These are phyloP conservation scores for Plasmodium gonderi DNA, from an alignment of 169 alveolate species.

Conservation along the genomic window DNA sequence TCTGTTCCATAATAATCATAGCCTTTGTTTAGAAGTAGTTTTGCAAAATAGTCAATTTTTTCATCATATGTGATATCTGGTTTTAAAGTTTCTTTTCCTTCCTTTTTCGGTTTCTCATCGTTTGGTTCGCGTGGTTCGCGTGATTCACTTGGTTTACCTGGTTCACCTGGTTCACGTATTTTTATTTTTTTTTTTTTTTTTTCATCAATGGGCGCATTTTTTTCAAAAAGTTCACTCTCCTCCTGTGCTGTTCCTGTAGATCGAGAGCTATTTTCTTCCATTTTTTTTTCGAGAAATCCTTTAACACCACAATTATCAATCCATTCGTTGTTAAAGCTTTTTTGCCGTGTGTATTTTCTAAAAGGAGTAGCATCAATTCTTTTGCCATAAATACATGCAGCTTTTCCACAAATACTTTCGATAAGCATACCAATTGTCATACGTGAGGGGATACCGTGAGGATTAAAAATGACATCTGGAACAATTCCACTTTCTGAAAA, in stretches of 20 bases:
- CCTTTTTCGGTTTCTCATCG: neutral
- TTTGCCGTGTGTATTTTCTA: constrained; percentile 85
- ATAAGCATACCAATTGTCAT: constrained; percentile 99
- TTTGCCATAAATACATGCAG: constrained; percentile 97
- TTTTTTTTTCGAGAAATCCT: constrained; percentile 68
- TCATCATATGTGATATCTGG: constrained; percentile 24
- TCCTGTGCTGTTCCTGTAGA: neutral
- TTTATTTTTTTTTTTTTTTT: neutral
- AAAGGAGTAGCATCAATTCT: constrained; percentile 94
- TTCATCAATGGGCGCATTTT: neutral
- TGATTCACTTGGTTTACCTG: no score
- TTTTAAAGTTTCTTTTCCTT: neutral
- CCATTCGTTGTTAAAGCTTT: constrained; percentile 81
- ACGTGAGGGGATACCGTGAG: constrained; percentile 99
- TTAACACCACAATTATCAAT: constrained; percentile 86
- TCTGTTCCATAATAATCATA: constrained; percentile 99
- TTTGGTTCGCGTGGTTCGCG: neutral
- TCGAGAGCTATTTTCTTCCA: no score
- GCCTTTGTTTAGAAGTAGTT: constrained; percentile 79
- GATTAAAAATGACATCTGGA: constrained; percentile 99
- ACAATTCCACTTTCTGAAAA: constrained; percentile 98
- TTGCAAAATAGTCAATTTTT: constrained; percentile 74
- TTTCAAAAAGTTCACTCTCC: constrained; percentile 76
- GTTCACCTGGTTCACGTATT: no score
- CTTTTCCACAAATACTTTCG: constrained; percentile 99